phyloP scores from a whole-genome alignment of 1,284 basidiomycete species.

The Peniophora sp. region DNA sequence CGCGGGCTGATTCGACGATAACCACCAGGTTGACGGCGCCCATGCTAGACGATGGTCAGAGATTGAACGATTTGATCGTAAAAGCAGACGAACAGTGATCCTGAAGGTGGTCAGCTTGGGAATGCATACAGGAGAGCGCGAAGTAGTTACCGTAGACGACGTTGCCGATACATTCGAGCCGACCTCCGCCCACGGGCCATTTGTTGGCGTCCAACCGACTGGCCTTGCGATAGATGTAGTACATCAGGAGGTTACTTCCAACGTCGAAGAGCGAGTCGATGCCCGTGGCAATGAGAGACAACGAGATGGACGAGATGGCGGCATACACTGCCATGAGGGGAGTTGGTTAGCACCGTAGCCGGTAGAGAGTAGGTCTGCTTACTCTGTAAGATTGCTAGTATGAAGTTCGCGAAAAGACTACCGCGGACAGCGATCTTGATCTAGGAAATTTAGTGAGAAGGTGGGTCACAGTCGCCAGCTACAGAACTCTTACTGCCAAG shows the following conservation, averaged over 20 bases:
- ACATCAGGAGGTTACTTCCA: constrained; percentile 83
- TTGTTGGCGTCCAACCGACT: constrained; percentile 68
- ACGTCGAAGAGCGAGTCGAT: constrained; percentile 91
- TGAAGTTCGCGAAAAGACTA: constrained; percentile 73
- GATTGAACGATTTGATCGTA: neutral
- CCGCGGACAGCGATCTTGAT: constrained; percentile 86
- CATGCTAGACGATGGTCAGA: constrained; percentile 49
- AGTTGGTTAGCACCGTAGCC: neutral
- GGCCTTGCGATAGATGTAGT: constrained; percentile 76
- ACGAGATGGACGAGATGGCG: constrained; percentile 77
- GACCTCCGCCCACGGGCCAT: constrained; percentile 89
- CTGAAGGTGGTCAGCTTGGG: neutral
- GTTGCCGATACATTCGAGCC: constrained; percentile 88
- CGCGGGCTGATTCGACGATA: constrained; percentile 76
- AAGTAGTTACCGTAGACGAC: constrained; percentile 67
- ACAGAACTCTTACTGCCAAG: constrained; percentile 42
- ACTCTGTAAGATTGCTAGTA: constrained; percentile 65
- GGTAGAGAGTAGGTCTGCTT: constrained; percentile 23
- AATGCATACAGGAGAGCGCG: neutral
- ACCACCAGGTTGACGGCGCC: constrained; percentile 79
- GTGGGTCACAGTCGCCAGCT: neutral
- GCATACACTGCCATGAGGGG: constrained; percentile 61
- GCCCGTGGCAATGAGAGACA: constrained; percentile 85
- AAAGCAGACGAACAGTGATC: neutral
- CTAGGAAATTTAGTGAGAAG: constrained; percentile 25